Evolutionary conservation across 1,284 basidiomycete genomes (phyloP), one percentile per base, ranked within the genome.

Genomic region (Blastosporella zonata): DNA sequence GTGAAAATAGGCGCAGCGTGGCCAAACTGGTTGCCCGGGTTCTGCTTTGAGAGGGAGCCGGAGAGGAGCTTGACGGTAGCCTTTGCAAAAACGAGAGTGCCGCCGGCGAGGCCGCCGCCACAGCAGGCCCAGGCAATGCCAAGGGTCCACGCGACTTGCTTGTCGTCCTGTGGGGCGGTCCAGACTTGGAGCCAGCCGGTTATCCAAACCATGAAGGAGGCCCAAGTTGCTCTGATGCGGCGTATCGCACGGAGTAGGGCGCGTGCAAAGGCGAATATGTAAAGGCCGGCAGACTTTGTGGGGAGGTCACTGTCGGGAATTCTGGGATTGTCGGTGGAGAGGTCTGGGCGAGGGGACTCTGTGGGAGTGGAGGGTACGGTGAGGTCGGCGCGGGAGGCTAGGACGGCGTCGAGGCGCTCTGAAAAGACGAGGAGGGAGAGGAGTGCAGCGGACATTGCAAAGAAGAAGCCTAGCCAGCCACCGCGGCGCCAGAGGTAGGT

Each of bases 121-220:
- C 84, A 84, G 50, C 91, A 92, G 1, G 91, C 88, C 93, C 93
- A 97, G 0, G 86, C 87, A 43, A 97, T 90, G 5, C 93, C 94
- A 39, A 94, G 77, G 12, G 90, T 84, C 88, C 92, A 96, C 3
- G 84, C 84, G 39, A 97, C 72, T 38, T 85, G 82, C 57, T 81
- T 85, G 60, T 97, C 93, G 56, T 88, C 84, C 54, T 90, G 85
- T 3, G 84, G 73, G 17, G 79, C 82, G 2, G 86, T 87, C 84
- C 91, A 88, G 0, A 66, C 58, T 62, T 95, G 92, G 39, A 96
- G 67, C 57, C 73, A 73, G 48, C 78, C 74, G 31, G 81, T 78
- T 15, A 87, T 62, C 67, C 75, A 75, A 25, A 65, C 62, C 65
- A 89, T 80, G 8, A 72, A 50, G 9, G 60, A 60, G 6, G 67